phyloP scores from a whole-genome alignment of 805 yeast species.

The Lipomyces orientalis region DNA sequence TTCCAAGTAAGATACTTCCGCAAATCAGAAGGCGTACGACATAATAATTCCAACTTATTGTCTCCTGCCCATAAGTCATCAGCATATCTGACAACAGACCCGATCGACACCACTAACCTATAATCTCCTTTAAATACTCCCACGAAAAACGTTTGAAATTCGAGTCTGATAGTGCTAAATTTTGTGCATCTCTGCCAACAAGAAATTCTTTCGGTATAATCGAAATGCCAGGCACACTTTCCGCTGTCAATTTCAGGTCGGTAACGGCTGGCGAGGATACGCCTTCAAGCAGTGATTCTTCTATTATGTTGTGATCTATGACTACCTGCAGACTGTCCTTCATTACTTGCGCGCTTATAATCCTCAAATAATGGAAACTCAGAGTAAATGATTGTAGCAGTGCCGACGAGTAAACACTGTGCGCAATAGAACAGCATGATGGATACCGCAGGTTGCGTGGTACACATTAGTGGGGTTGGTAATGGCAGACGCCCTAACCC shows the following conservation, averaged over 20 bases:
- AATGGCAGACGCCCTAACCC: not conserved
- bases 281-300: not conserved
- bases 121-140: constrained; percentile 39
- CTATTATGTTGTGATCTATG: not conserved
- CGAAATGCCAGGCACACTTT: not conserved
- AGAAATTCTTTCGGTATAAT: not conserved
- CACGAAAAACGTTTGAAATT: constrained; percentile 40
- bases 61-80: constrained; percentile 15
- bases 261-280: not conserved
- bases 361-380: not conserved
- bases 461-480: too few relatives aligned
- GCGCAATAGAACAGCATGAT: too few relatives aligned
- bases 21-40: constrained; percentile 42
- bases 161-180: constrained; percentile 28
- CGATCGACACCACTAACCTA: constrained; percentile 26
- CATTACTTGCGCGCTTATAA: not conserved
- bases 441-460: too few relatives aligned
- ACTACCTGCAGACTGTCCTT: not conserved
- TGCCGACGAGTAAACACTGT: too few relatives aligned
- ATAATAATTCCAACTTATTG: constrained; percentile 38
- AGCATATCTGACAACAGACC: not conserved
- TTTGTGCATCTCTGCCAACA: constrained; percentile 28
- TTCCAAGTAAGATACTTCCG: constrained; percentile 41
- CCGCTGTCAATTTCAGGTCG: not conserved
- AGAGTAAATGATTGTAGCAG: not conserved